Evolutionary conservation across 2,329 filamentous ascomycete genomes (phyloP), one percentile per base, ranked within the genome.

Genomic region (Phialocephala subalpina): DNA sequence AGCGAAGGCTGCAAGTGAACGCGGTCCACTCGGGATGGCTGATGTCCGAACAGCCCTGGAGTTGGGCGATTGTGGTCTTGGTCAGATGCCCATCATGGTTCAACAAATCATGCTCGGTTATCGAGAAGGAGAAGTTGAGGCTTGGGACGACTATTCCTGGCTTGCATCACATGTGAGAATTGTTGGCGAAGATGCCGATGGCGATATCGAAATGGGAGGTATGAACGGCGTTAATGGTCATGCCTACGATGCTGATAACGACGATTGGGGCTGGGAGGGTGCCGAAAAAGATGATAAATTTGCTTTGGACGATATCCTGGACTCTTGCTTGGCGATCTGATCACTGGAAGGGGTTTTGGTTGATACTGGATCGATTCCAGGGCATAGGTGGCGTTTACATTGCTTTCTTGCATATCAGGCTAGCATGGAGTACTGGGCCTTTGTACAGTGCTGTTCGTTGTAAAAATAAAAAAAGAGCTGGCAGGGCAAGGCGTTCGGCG

Each of bases 41-140:
- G 95, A 97, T 77, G 79, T 97, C 57, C 86, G 91, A 42, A 81
- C 97, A 2, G 89, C 92, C 0, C 78, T 97, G 18, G 87, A 92
- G 66, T 85, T 97, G 69, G 89, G 91, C 14, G 92, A 96, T 62
- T 87, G 86, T 29, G 90, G 92, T 66, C 84, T 97, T 69, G 88
- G 89, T 11, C 89, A 92, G 67, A 94, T 96, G 80, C 93, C 92
- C 0, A 83, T 93, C 27, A 82, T 97, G 42, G 86, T 88, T 33
- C 89, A 91, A 49, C 85, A 88, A 62, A 87, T 97, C 55, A 82
- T 90, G 73, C 87, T 89, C 67, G 86, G 86, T 6, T 94, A 92
- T 74, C 84, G 91, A 36, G 93, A 96, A 74, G 90, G 91, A 62
- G 92, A 94, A 76, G 82, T 93, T 16, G 91, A 93, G 71, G 83